A percentile compares a stretch with the other conserved stretches of the same genome.
phyloP scores from a whole-genome alignment of 2,329 filamentous ascomycete species.

The Venturiaceae sp. region DNA sequence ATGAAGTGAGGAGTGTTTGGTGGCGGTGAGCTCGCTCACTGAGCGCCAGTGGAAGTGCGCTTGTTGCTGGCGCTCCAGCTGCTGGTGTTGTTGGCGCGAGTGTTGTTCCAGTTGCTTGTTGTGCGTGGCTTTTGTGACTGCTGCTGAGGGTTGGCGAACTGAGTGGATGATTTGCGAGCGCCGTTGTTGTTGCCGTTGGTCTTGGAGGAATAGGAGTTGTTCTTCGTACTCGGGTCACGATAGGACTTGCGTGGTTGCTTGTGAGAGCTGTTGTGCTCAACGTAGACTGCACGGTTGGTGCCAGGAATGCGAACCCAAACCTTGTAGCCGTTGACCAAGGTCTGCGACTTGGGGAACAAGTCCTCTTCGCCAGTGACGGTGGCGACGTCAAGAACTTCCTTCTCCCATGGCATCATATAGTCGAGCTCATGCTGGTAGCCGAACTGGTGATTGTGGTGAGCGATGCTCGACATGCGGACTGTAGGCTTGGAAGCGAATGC shows the following conservation, averaged over 20 bases:
- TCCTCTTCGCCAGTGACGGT: neutral
- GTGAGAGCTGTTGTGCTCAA: neutral
- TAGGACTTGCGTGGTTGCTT: neutral
- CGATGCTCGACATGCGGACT: neutral
- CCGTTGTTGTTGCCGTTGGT: neutral
- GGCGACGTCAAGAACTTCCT: neutral
- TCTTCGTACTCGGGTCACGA: neutral
- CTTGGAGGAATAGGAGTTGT: neutral
- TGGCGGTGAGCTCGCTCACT: too few relatives aligned
- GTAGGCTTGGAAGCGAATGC: slow-evolving; percentile 4
- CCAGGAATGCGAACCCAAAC: neutral
- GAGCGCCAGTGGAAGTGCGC: neutral
- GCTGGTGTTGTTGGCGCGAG: neutral
- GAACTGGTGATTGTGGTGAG: slow-evolving; percentile 4
- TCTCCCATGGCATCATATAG: neutral
- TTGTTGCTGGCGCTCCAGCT: neutral
- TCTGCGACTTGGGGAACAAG: neutral
- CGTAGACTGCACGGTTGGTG: neutral
- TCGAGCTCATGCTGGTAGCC: slow-evolving; percentile 1
- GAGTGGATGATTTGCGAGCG: neutral
- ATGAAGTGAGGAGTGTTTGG: too few relatives aligned
- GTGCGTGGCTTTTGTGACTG: neutral
- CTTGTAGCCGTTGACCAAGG: neutral
- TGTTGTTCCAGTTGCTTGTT: neutral
- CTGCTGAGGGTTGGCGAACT: neutral